Conservation (phyloP, 2,329 filamentous ascomycete species). For the Chaetomium sp. region DNA sequence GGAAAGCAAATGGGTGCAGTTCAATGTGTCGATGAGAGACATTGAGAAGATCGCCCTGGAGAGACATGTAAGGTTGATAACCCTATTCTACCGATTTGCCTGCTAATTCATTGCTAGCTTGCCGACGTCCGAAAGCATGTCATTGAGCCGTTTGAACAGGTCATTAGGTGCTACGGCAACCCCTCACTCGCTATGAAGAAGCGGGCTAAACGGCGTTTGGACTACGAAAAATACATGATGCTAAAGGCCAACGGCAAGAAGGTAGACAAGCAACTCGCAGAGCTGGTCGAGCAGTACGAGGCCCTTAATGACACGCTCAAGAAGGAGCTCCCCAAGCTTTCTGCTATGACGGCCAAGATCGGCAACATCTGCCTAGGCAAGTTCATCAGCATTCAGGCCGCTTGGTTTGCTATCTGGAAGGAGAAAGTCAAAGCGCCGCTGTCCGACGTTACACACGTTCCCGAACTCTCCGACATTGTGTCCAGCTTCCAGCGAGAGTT, state of each 20-base stretch:
- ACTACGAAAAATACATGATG: constrained; percentile 81
- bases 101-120: constrained; percentile 47
- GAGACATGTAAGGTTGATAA: constrained; percentile 67
- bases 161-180: constrained; percentile 64
- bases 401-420: constrained; percentile 82
- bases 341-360: constrained; percentile 76
- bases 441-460: constrained; percentile 62
- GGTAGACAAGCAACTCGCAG: constrained; percentile 79
- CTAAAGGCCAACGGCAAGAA: constrained; percentile 81
- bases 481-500: constrained; percentile 79
- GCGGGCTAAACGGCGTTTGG: constrained; percentile 85
- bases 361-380: constrained; percentile 81
- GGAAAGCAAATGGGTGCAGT: constrained; percentile 92
- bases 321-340: constrained; percentile 85
- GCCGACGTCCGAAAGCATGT: constrained; percentile 75
- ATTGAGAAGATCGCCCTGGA: constrained; percentile 80
- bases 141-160: constrained; percentile 63
- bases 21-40: constrained; percentile 84
- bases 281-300: constrained; percentile 85
- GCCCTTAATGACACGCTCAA: constrained; percentile 92
- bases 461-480: constrained; percentile 72
- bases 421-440: constrained; percentile 79
- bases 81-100: not conserved
- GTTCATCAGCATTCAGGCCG: constrained; percentile 79
- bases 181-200: constrained; percentile 92